Conservation (phyloP, 768 basidiomycete genomes). For the Rhodocollybia butyracea region DNA sequence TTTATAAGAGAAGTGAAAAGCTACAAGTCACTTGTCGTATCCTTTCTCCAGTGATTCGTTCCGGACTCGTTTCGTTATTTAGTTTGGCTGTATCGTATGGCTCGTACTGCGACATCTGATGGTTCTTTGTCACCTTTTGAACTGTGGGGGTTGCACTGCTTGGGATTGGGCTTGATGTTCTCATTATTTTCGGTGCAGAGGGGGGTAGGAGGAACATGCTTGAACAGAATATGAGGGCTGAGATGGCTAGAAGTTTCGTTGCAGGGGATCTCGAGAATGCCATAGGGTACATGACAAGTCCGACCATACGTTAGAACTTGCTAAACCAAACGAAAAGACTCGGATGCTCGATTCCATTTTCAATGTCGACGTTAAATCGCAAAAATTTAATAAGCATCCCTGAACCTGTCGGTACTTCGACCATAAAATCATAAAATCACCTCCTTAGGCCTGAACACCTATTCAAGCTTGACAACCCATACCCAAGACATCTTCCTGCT, state of each 20-base stretch:
- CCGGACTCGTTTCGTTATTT: no score
- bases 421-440: neutral
- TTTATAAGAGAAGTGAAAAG: no score
- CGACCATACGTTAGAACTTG: no score
- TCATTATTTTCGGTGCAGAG: neutral
- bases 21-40: no score
- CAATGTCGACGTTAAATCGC: neutral
- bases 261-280: neutral
- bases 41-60: no score
- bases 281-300: neutral
- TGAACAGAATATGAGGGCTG: neutral
- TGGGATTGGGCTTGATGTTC: constrained; percentile 1
- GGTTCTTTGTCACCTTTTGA: neutral
- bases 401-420: neutral
- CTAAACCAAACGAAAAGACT: neutral
- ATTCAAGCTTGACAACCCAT: constrained; percentile 5
- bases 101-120: neutral
- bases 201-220: neutral
- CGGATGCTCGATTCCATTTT: neutral
- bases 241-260: neutral
- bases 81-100: no score
- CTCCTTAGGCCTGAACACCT: no score
- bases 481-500: neutral
- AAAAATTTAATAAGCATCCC: neutral
- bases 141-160: neutral